These are phyloP conservation scores for Raddia distichophylla DNA, from an alignment of 176 grass and related monocot species.

Conservation along the genomic window DNA sequence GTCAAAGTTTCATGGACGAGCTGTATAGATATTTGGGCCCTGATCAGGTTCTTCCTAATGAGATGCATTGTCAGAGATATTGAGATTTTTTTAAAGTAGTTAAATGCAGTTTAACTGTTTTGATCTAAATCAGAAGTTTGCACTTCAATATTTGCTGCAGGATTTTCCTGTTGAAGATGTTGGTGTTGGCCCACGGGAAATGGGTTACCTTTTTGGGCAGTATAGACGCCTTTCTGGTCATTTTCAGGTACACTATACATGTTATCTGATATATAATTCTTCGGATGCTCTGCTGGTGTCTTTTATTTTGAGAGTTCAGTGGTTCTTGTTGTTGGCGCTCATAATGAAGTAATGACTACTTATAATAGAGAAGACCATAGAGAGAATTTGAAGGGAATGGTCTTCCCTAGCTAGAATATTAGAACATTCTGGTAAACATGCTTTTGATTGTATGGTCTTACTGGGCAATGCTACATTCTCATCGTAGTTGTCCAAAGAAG, in stretches of 20 bases:
- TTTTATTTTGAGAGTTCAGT: conserved; percentile 8
- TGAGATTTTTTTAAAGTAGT: background rate
- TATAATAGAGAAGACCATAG: conserved; percentile 13
- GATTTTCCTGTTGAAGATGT: conserved; percentile 95
- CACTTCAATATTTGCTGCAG: conserved; percentile 47
- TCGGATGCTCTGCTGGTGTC: background rate
- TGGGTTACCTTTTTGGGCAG: conserved; percentile 98
- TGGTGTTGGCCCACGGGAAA: conserved; percentile 96
- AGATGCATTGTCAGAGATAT: background rate
- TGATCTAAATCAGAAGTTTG: background rate
- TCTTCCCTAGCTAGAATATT: conserved; percentile 18
- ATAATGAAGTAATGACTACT: conserved; percentile 4
- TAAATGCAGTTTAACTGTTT: conserved; percentile 26
- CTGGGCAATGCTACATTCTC: conserved; percentile 24
- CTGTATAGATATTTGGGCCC: conserved; percentile 92
- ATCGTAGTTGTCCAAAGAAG: conserved; percentile 16
- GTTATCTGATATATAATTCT: conserved; percentile 27
- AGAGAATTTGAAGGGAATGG: background rate
- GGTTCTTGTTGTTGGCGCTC: background rate
- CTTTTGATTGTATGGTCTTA: conserved; percentile 9
- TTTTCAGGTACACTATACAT: conserved; percentile 76
- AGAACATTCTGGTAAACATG: background rate
- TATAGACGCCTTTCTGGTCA: conserved; percentile 94
- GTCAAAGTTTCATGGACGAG: conserved; percentile 99
- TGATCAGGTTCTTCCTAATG: conserved; percentile 75